Evolutionary conservation across 1,139 yeast species (phyloP).

Genomic region (Trichomonascaceae sp.): DNA sequence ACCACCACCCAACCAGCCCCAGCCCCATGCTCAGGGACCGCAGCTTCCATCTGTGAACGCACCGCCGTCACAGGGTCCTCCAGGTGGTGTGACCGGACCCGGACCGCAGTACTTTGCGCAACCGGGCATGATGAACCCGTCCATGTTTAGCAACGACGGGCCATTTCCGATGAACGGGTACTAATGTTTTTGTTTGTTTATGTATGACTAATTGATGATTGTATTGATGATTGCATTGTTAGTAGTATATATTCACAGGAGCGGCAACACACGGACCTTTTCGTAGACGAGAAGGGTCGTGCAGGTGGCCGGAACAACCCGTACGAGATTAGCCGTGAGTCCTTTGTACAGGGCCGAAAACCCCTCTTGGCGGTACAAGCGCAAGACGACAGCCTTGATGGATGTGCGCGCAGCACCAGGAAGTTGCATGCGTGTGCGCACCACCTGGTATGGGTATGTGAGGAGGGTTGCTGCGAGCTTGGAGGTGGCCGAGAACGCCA

Average conservation of each 20-base stretch:
- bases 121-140: slow-evolving; percentile 10
- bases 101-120: slow-evolving; percentile 4
- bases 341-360: slow-evolving; percentile 67
- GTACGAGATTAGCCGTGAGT: slow-evolving; percentile 60
- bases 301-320: slow-evolving; percentile 77
- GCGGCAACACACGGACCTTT: slow-evolving; percentile 7
- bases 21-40: slow-evolving; percentile 2
- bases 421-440: slow-evolving; percentile 66
- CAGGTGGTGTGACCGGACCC: not conserved
- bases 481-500: slow-evolving; percentile 52
- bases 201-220: not conserved
- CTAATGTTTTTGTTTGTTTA: not conserved
- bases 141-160: slow-evolving; percentile 10
- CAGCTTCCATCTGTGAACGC: slow-evolving; percentile 1
- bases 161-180: not conserved
- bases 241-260: not conserved
- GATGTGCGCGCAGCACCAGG: slow-evolving; percentile 12
- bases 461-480: slow-evolving; percentile 55
- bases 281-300: slow-evolving; percentile 85
- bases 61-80: slow-evolving; percentile 1
- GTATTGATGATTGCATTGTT: not conserved
- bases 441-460: slow-evolving; percentile 77
- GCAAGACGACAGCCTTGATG: slow-evolving; percentile 18
- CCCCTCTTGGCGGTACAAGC: slow-evolving; percentile 36
- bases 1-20: slow-evolving; percentile 2